phyloP scores from a whole-genome alignment of 177 flowering plant genomes.

The Vitis hybrid region DNA sequence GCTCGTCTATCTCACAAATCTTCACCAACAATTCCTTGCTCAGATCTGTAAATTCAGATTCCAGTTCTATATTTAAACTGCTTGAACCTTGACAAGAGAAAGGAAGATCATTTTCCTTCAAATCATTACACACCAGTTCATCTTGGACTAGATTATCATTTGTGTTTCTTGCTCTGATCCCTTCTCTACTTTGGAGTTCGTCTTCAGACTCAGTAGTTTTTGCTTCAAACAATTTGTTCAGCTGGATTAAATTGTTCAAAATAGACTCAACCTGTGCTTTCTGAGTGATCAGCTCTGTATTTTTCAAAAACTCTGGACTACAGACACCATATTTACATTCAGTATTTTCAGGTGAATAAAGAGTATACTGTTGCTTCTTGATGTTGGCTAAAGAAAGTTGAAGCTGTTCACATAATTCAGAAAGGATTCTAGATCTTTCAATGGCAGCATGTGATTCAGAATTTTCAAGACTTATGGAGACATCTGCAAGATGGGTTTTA shows the following conservation, averaged over 20 bases:
- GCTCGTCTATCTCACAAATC: background rate
- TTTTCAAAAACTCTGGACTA: background rate
- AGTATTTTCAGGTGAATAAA: background rate
- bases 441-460: slow-evolving; percentile 16
- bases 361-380: slow-evolving; percentile 6
- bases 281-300: background rate
- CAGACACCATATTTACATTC: background rate
- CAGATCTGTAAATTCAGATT: background rate
- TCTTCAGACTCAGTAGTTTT: background rate
- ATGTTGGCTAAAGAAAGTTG: slow-evolving; percentile 9
- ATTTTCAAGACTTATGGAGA: slow-evolving; percentile 9
- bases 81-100: background rate
- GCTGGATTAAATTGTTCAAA: slow-evolving; percentile 18
- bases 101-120: background rate
- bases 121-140: background rate
- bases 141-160: background rate
- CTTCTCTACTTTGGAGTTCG: slow-evolving; percentile 4
- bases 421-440: background rate
- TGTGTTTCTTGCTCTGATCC: background rate
- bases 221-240: slow-evolving; percentile 15
- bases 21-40: background rate
- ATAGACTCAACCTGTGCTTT: slow-evolving; percentile 15
- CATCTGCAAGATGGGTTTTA: background rate
- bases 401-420: slow-evolving; percentile 15
- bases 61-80: background rate